Evolutionary conservation across 495 filamentous ascomycete genomes (phyloP).

Genomic region (Astrothelium subdiscretum): DNA sequence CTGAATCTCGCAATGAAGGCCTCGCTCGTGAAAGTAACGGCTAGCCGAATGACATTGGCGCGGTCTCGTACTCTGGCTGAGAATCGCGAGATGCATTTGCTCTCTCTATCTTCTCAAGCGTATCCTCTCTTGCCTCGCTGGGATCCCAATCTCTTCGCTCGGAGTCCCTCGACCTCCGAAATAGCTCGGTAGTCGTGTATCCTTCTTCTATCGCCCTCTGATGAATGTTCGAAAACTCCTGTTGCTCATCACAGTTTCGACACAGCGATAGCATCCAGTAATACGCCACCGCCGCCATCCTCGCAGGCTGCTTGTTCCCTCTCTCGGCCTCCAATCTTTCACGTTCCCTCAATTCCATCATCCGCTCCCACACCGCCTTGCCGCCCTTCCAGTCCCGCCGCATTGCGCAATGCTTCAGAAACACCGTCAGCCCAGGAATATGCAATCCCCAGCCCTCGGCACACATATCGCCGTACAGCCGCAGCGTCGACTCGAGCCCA

Average conservation of each 20-base stretch:
- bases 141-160: background rate
- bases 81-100: too few relatives aligned
- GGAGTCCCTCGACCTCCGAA: background rate
- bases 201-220: background rate
- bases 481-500: constrained; percentile 21
- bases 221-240: background rate
- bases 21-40: background rate
- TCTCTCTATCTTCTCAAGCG: background rate
- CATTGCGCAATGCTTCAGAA: constrained; percentile 21
- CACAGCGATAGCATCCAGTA: background rate
- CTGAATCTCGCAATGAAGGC: background rate
- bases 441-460: constrained; percentile 27
- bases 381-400: background rate
- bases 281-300: background rate
- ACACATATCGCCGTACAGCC: constrained; percentile 23
- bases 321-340: background rate
- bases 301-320: background rate
- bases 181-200: background rate
- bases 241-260: background rate
- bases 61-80: background rate
- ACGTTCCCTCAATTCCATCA: background rate
- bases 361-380: background rate
- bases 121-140: background rate
- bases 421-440: constrained; percentile 14
- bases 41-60: background rate